Evolutionary conservation across 345 rosid genomes (phyloP), one percentile per base, ranked within the genome.

Genomic region (Linum usitatissimum): DNA sequence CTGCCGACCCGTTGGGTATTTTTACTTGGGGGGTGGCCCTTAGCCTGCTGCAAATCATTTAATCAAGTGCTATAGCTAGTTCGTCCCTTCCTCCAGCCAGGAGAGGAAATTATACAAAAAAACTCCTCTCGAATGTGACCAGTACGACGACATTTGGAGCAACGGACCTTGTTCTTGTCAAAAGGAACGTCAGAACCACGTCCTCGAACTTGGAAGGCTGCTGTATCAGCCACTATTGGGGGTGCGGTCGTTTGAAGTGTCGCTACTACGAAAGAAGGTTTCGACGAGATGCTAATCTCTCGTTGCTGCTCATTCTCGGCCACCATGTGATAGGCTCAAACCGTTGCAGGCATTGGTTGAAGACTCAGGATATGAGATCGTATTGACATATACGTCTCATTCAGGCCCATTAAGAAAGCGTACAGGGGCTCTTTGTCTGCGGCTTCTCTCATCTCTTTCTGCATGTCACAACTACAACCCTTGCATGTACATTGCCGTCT

Each of bases 331-430:
- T 53, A 14, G 9, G 40, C 53, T 8, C 19, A 10, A 0, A 13
- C n/a, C 4, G 36, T 23, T 6, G 31, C 5, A 0, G 31, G 53
- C 0, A 66, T 13, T 2, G 39, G 53, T 0, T 9, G 9, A 28
- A 57, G 1, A 14, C 53, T 20, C 0, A 63, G 18, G 2, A 12
- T 63, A 6, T 23, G 42, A 2, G 64, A 6, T 0, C 23, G 6
- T 0, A 53, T 3, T 0, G 20, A 57, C 2, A n/a, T 55, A 23
- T 8, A 65, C 4, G 39, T 0, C 0, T 39, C 55, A 56, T 67
- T 55, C 9, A 70, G 31, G 2, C 71, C 62, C 54, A 70, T 66
- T 0, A 74, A 28, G 19, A 60, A 55, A 5, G 10, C 51, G n/a
- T 13, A 60, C 21, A 4, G 20, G 14, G 8, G 39, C 19, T 18